These are phyloP conservation scores for Monosporascus sp. DNA, from an alignment of 2,329 filamentous ascomycete species.

Conservation along the genomic window DNA sequence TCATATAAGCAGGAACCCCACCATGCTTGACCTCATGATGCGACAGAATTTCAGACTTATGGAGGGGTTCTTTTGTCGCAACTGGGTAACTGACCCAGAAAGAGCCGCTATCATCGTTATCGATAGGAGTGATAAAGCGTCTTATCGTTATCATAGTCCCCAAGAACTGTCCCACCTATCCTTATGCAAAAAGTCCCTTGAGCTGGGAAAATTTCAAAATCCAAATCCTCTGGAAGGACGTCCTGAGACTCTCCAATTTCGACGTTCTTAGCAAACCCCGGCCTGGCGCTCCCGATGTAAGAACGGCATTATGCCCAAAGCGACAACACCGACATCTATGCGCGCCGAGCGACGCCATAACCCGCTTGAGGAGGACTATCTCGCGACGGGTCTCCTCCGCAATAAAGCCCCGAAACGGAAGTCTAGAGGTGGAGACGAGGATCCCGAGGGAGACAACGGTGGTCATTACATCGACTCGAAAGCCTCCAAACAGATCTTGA, in stretches of 20 bases:
- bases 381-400: constrained; percentile 65
- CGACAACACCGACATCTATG: constrained; percentile 52
- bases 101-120: background rate
- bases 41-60: background rate
- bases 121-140: background rate
- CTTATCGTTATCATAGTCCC: background rate
- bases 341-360: constrained; percentile 72
- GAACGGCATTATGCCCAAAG: constrained; percentile 69
- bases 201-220: background rate
- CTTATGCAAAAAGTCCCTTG: background rate
- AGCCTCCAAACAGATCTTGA: constrained; percentile 81
- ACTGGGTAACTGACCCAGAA: background rate
- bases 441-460: constrained; percentile 48
- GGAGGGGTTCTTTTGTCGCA: background rate
- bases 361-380: constrained; percentile 83
- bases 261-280: background rate
- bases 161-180: background rate
- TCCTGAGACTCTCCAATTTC: background rate
- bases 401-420: constrained; percentile 70
- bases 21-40: background rate
- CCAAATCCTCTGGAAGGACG: background rate
- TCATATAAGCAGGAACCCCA: background rate
- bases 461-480: constrained; percentile 75
- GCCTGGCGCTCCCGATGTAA: background rate
- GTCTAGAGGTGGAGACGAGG: constrained; percentile 57